A percentile compares a stretch with the other conserved stretches of the same genome.
These are phyloP conservation scores for Anacardium occidentale DNA, from an alignment of 345 rosid genomes.

Conservation along the genomic window DNA sequence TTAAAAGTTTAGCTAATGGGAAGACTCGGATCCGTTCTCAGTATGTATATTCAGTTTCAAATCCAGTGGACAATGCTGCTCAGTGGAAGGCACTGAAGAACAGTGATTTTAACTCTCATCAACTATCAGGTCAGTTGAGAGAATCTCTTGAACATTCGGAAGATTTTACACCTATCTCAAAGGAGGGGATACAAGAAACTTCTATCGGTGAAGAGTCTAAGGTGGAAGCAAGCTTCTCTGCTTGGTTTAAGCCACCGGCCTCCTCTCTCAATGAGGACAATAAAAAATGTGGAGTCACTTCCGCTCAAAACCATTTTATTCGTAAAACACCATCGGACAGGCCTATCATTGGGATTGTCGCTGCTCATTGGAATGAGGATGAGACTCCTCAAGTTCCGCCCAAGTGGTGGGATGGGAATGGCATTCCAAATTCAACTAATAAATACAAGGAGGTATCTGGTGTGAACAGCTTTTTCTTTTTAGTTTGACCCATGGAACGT, in stretches of 20 bases:
- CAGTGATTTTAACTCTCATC: conserved; percentile 29
- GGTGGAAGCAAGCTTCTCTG: conserved; percentile 54
- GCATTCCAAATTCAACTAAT: conserved; percentile 92
- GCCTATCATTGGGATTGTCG: conserved; percentile 90
- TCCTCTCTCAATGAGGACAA: conserved; percentile 20
- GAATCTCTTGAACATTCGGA: conserved; percentile 40
- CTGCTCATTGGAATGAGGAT: conserved; percentile 83
- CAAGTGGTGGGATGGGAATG: conserved; percentile 99
- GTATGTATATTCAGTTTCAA: conserved; percentile 58
- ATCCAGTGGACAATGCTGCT: conserved; percentile 47
- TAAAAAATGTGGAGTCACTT: conserved; percentile 20
- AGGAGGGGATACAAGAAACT: conserved; percentile 26
- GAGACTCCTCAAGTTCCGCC: conserved; percentile 50
- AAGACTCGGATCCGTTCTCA: conserved; percentile 71
- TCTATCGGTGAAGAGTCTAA: conserved; percentile 30
- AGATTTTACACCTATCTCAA: conserved; percentile 31
- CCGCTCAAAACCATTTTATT: conserved; percentile 24
- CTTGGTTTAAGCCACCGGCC: conserved; percentile 49
- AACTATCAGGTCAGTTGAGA: conserved; percentile 26
- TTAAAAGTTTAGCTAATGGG: conserved; percentile 42
- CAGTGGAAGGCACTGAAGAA: conserved; percentile 39
- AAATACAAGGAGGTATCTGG: conserved; percentile 85
- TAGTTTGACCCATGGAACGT: background rate
- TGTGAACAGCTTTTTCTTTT: background rate
- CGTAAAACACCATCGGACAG: conserved; percentile 62